A percentile compares a stretch with the other conserved stretches of the same genome.
Evolutionary conservation across 2,329 filamentous ascomycete species (phyloP).

Genomic region (Pseudogymnoascus sp.): DNA sequence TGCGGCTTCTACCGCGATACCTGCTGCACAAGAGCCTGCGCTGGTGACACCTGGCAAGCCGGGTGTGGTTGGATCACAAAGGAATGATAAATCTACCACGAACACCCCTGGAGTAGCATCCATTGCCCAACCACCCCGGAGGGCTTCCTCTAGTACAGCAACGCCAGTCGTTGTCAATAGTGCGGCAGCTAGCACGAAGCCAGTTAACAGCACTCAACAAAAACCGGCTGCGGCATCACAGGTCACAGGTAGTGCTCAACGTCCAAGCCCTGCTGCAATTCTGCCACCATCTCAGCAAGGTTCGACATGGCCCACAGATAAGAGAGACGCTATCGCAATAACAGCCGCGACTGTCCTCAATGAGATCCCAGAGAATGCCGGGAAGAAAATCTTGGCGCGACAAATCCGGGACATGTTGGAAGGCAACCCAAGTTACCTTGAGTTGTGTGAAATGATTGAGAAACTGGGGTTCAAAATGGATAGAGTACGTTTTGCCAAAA

Average conservation of each 20-base stretch:
- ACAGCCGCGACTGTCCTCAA: conserved; percentile 9
- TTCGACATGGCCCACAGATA: conserved; percentile 6
- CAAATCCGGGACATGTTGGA: conserved; percentile 11
- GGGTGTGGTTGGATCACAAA: not conserved
- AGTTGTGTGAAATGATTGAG: conserved; percentile 14
- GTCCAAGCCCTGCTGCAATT: not conserved
- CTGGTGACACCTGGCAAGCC: not conserved
- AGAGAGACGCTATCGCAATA: conserved; percentile 5
- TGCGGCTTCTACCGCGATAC: not conserved
- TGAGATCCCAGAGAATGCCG: conserved; percentile 7
- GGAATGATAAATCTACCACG: not conserved
- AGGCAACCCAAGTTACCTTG: conserved; percentile 9
- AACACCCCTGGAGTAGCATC: not conserved
- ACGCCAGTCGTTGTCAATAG: not conserved
- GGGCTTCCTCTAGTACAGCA: not conserved
- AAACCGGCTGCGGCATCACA: not conserved
- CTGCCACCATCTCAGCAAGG: not conserved
- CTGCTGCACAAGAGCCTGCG: not conserved
- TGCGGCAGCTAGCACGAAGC: not conserved
- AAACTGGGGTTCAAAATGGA: conserved; percentile 10
- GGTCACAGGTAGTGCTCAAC: too few relatives aligned
- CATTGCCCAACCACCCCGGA: not conserved
- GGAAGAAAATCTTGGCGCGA: conserved; percentile 8
- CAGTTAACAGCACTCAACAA: not conserved
- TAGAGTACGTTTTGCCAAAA: conserved; percentile 10